Percentiles rank a stretch among this genome's conserved stretches.
Conservation (phyloP, 2,329 filamentous ascomycete species). For the Rugonectria rugulosa region DNA sequence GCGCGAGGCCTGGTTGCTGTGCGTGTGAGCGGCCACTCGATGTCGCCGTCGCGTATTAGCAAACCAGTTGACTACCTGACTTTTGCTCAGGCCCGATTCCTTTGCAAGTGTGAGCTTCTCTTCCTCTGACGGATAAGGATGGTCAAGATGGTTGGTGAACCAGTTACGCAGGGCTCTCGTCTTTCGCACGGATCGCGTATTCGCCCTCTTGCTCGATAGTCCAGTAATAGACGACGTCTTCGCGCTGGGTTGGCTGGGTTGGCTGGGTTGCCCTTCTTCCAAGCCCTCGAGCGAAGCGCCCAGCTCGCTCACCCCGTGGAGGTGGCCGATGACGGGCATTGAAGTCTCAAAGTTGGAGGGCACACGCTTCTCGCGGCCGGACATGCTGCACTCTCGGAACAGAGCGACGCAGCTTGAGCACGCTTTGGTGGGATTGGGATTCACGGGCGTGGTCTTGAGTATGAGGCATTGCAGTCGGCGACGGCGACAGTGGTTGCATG, state of each 20-base stretch:
- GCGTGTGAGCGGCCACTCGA: conserved; percentile 44
- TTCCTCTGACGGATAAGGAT: conserved; percentile 57
- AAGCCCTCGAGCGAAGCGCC: conserved; percentile 21
- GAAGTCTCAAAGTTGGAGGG: conserved; percentile 56
- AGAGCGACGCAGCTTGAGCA: conserved; percentile 60
- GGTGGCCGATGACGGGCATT: conserved; percentile 55
- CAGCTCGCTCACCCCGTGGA: conserved; percentile 57
- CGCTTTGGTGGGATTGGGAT: conserved; percentile 56
- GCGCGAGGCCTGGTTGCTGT: conserved; percentile 33
- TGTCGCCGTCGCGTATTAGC: conserved; percentile 58
- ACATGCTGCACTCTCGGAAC: conserved; percentile 58
- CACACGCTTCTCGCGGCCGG: conserved; percentile 52
- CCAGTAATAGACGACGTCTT: conserved; percentile 19
- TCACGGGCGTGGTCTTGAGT: conserved; percentile 53
- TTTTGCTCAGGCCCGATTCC: conserved; percentile 54
- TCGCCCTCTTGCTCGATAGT: conserved; percentile 41
- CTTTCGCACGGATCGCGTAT: conserved; percentile 53
- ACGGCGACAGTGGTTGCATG: conserved; percentile 54
- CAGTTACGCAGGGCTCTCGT: conserved; percentile 55
- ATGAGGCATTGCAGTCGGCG: conserved; percentile 57
- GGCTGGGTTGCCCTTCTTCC: conserved; percentile 21
- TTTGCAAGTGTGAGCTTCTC: conserved; percentile 50
- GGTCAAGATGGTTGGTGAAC: conserved; percentile 54
- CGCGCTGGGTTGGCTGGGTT: not conserved
- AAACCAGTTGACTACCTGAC: conserved; percentile 59